Evolutionary conservation across 441 rosid genomes (phyloP), one percentile per base, ranked within the genome.

Genomic region (Pelargonium australe): DNA sequence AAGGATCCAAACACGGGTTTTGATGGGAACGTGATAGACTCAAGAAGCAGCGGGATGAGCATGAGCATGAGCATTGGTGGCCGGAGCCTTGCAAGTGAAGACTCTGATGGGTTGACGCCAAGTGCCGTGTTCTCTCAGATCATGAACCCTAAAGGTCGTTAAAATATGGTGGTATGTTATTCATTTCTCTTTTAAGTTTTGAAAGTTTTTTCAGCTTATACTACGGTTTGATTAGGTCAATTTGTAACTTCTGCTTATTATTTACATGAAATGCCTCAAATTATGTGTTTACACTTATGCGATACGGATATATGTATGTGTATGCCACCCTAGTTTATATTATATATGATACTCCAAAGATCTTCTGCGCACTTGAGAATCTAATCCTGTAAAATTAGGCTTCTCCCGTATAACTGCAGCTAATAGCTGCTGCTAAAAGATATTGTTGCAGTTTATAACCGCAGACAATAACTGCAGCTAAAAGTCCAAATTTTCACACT

Each of bases 61-160:
- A 92, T 95, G 76, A 94, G 90, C 68, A 92, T 20, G 95, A 95
- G 98, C 85, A 83, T 95, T 1, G 99, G 98, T 0, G 95, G 98
- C 5, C 85, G 92, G 76, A 95, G 99, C 85, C 82, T 95, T 41
- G 95, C 91, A 0, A 95, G 97, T 17, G 96, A 90, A 78, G 99
- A 86, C 82, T 92, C 97, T 0, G 96, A 92, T 58, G 95, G 98
- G 64, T 80, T 92, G 79, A 92, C 97, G 10, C 97, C 97, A 28
- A 95, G 97, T 53, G 92, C 90, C 6, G 96, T 95, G 43, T 95
- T 95, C 83, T 95, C 98, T 13, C 99, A 95, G 80, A 91, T 92
- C 84, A 95, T 95, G 99, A 90, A 90, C 80, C 99, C 99, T 0
- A 89, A 90, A 76, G 99, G 99, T 68, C 96, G 99, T 76, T 94